Base-by-base conservation (phyloP, 177 flowering plant species). In the Vitis hybrid region DNA sequence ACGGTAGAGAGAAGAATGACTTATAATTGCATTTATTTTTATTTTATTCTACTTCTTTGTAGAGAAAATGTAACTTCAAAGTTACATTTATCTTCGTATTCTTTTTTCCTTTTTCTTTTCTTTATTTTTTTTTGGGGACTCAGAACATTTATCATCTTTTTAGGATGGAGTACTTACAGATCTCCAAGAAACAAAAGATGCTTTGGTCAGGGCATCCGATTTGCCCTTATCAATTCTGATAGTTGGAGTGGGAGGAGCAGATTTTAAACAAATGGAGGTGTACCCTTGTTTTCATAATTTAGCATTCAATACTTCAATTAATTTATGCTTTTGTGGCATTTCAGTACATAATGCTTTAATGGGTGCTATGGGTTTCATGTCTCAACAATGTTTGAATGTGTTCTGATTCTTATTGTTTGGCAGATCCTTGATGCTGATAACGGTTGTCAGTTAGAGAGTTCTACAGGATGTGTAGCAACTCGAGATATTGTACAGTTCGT, bases 111-210 rank as follows among this genome's bases (percentile, higher is more conserved):
- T 63, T 4, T 23, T 51, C 21, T 15, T 4, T 23, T 6, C n/a
- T 49, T n/a, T 9, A 14, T 11, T 18, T n/a, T 77, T 57, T 60
- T 54, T 5, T 49, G 10, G 6, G 7, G 13, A 3, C 48, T 12
- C 5, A 4, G 50, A 15, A 59, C 57, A 49, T 71, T 7, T 55
- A 1, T 56, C 48, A 34, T 51, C 56, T 68, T 71, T 77, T 11
- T 72, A 94, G 97, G 98, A 94, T 81, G 98, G 98, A 67, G 93
- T 94, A 13, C 71, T 94, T n/a, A 80, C 97, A 9, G 97, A 94
- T 79, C 76, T 88, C 45, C 87, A 84, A 70, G 97, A 91, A 81
- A 90, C 98, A 8, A 85, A 66, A 67, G 80, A 94, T 81, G 88
- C 98, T 65, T 58, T 94, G 80, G 97, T 94, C 39, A 88, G 73